Evolutionary conservation across 2,329 filamentous ascomycete genomes (phyloP), one percentile per base, ranked within the genome.

Genomic region (Reticulascus tulasneorum): DNA sequence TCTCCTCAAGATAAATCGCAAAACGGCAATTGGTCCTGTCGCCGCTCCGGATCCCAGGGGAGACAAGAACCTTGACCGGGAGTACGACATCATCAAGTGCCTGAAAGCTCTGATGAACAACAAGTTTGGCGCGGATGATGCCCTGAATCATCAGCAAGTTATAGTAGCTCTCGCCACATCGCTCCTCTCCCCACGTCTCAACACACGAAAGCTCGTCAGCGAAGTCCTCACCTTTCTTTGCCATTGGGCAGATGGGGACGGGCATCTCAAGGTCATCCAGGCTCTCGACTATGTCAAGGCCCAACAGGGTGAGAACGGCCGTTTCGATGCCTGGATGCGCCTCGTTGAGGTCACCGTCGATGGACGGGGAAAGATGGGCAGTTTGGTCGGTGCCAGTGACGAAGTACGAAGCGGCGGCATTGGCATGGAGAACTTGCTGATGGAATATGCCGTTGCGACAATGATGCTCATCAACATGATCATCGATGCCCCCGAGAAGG

Each of bases 101-200:
- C 66, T 98, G 40, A 97, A 97, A 69, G 89, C 90, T 21, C 66
- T 97, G 39, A 94, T 97, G 85, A 98, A 98, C 78, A 98, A 96
- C 76, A 96, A 95, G 60, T 97, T 94, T 59, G 93, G 93, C 44
- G 93, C 93, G 44, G 93, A 98, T 58, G 90, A 98, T 73, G 93
- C 93, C 13, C 71, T 98, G 38, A 73, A 79, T 42, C 90, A 97
- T 56, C 86, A 93, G 55, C 87, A 91, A 56, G 86, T 97, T 45
- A 83, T 96, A 45, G 80, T 94, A 38, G 86, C 93, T 2, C 73
- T 98, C 28, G 86, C 84, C 32, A 89, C 81, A 16, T 95, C 88
- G 23, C 71, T 98, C 38, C 86, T 90, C 35, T 95, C 90, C 9
- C 84, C 90, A 8, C 81, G 93, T 33, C 71, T 98, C 39, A 93